A percentile compares a stretch with the other conserved stretches of the same genome.
Conservation (phyloP, 345 rosid genomes). For the Moricandia moricandioides region DNA sequence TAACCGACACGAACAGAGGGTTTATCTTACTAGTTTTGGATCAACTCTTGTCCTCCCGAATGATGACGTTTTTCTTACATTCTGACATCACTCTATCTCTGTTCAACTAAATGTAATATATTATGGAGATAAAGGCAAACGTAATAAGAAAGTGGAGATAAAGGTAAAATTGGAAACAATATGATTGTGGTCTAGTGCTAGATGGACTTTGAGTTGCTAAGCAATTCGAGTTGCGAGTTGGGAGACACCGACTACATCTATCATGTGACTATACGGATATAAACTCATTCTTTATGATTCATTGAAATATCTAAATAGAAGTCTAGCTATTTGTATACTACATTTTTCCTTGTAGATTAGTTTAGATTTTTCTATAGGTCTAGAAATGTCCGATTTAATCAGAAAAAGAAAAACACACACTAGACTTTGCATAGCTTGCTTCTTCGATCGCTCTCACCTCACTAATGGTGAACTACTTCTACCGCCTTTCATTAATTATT, state of each 20-base stretch:
- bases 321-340: too few species aligned
- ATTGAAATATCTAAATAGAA: too few species aligned
- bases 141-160: background rate
- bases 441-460: background rate
- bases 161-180: background rate
- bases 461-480: background rate
- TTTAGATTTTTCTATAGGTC: too few species aligned
- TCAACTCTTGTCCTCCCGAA: background rate
- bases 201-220: background rate
- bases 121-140: too few species aligned
- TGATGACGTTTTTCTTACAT: background rate
- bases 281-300: too few species aligned
- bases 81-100: background rate
- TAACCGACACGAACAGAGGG: background rate
- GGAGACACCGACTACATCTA: background rate
- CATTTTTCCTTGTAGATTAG: too few species aligned
- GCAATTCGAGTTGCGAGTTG: too few species aligned
- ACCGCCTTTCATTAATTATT: background rate
- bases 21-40: background rate
- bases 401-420: too few species aligned
- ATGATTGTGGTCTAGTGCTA: too few species aligned
- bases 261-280: too few species aligned
- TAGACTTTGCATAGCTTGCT: too few species aligned
- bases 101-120: background rate
- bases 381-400: too few species aligned